Base-by-base conservation (phyloP, 306 rosid species). In the Luffa aegyptiaca region DNA sequence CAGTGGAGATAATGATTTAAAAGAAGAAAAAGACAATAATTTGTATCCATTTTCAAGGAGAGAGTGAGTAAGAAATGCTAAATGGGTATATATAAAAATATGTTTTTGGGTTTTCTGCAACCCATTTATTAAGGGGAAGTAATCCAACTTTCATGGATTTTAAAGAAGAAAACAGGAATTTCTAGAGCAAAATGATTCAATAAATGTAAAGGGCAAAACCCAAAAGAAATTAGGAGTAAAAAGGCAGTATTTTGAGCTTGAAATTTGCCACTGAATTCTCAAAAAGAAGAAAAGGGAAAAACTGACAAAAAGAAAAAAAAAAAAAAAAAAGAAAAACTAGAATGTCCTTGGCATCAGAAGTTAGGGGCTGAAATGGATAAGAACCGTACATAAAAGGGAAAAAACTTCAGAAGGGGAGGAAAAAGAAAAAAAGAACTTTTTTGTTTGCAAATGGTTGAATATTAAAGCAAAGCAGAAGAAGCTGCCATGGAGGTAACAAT, bases 341-440 rank as follows among this genome's bases (percentile, higher is more conserved):
- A 65, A 39, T 37, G 48, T 37, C 73, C 49, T 62, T 65, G 48
- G 31, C 31, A 65, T 65, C 21, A 37, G 46, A 64, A 2, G n/a
- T 6, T 65, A 17, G 14, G 48, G 73, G 73, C 41, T 65, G 73
- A 65, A 65, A 69, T 41, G 75, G 75, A 69, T 41, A 69, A 69
- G 75, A 7, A 44, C 51, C 75, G 49, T 65, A 65, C 73, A 65
- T 65, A 7, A 65, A 39, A 65, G 3, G 65, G 37, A 26, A 59
- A 59, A 14, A 55, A 55, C 37, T 59, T 59, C 65, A 26, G 41
- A 13, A 18, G 68, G 41, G 68, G 8, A 6, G 51, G 74, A 17
- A 6, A n/a, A 26, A 13, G 2, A 12, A 11, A 36, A 70, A 70
- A n/a, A 11, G 11, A 16, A 10, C 12, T 52, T 70, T 45, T 21